Conservation (phyloP, 2,329 filamentous ascomycete genomes). For the Fusarium miscanthi region DNA sequence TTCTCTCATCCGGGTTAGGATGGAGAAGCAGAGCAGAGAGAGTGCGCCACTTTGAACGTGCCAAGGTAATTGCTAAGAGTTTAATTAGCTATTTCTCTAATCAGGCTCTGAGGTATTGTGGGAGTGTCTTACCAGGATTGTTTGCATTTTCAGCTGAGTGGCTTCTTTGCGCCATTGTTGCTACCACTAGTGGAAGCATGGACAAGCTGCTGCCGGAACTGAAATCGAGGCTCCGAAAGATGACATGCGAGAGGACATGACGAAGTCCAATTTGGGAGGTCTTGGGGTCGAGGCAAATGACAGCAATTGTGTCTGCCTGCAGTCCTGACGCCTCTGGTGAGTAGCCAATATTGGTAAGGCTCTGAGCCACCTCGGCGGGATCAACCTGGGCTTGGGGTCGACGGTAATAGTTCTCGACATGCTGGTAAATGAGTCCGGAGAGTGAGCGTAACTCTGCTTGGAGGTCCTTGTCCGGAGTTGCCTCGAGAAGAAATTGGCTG, state of each 20-base stretch:
- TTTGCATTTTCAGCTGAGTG: conserved; percentile 45
- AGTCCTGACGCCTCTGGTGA: conserved; percentile 17
- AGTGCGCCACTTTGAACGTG: conserved; percentile 56
- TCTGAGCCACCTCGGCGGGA: conserved; percentile 33
- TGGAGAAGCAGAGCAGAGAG: conserved; percentile 57
- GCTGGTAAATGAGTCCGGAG: conserved; percentile 52
- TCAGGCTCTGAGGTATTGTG: not conserved
- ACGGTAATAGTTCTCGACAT: conserved; percentile 56
- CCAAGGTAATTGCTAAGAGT: conserved; percentile 41
- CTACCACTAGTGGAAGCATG: conserved; percentile 52
- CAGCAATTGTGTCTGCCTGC: conserved; percentile 36
- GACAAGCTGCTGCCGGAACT: conserved; percentile 45
- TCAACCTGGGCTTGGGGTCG: conserved; percentile 35
- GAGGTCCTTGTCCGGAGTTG: conserved; percentile 52
- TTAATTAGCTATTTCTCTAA: not conserved
- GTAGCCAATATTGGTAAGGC: conserved; percentile 46
- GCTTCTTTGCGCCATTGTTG: conserved; percentile 46
- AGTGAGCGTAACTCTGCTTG: conserved; percentile 49
- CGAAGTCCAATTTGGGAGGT: conserved; percentile 50
- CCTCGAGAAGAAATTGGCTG: conserved; percentile 52
- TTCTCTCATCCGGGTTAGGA: conserved; percentile 51
- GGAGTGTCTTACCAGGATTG: conserved; percentile 46
- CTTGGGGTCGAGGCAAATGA: conserved; percentile 48
- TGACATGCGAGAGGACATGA: conserved; percentile 52
- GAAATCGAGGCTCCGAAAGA: conserved; percentile 52